A percentile compares a stretch with the other conserved stretches of the same genome.
phyloP scores from a whole-genome alignment of 164 flowering plant genomes.

The Umbellularia californica region DNA sequence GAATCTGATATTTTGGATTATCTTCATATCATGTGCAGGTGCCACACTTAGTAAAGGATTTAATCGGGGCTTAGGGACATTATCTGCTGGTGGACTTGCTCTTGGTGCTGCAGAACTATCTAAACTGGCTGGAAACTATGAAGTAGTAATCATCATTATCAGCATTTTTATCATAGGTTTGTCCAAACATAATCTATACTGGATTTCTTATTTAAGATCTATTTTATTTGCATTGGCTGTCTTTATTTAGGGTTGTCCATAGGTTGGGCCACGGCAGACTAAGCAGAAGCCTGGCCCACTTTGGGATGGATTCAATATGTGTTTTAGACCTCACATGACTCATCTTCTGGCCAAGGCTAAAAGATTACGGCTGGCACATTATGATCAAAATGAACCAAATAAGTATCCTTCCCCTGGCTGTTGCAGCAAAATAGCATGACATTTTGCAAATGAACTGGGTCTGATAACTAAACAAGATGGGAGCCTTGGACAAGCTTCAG shows the following conservation, averaged over 20 bases:
- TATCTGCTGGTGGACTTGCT: constrained; percentile 81
- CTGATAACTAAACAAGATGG: too few relatives aligned
- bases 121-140: constrained; percentile 33
- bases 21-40: constrained; percentile 31
- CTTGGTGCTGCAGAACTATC: constrained; percentile 57
- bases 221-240: background rate
- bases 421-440: too few relatives aligned
- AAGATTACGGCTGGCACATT: background rate
- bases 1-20: background rate
- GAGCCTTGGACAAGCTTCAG: too few relatives aligned
- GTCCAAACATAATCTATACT: background rate
- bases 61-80: constrained; percentile 79
- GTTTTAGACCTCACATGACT: background rate
- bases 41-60: constrained; percentile 82
- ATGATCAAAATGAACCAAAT: too few relatives aligned
- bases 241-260: too few relatives aligned
- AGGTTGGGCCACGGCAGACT: too few relatives aligned
- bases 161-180: constrained; percentile 68
- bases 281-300: too few relatives aligned
- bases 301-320: background rate
- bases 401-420: too few relatives aligned
- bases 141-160: constrained; percentile 45
- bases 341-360: background rate
- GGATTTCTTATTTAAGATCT: background rate
- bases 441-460: too few relatives aligned